These are phyloP conservation scores for Dianthus caryophyllus DNA, from an alignment of 148 eudicot genomes.

Conservation along the genomic window DNA sequence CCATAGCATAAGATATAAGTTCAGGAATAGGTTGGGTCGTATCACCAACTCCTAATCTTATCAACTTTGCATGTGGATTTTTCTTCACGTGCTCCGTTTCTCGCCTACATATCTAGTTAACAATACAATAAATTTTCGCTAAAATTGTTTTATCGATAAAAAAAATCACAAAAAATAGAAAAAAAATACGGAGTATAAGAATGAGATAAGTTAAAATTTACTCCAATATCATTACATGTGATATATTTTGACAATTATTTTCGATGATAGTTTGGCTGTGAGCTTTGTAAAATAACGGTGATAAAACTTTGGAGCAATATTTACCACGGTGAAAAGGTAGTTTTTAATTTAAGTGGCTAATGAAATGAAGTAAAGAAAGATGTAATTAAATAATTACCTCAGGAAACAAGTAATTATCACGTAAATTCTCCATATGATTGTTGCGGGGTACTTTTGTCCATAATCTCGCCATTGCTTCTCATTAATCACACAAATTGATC, in stretches of 20 bases:
- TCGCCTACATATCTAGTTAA: constrained; percentile 32
- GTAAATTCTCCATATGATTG: constrained; percentile 60
- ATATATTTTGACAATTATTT: no score
- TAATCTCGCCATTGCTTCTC: constrained; percentile 14
- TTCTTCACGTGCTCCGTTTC: constrained; percentile 55
- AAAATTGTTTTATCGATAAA: no score
- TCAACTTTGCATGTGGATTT: constrained; percentile 69
- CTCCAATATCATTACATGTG: no score
- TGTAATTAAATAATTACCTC: constrained; percentile 29
- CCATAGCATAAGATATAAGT: constrained; percentile 57
- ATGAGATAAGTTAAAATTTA: no score
- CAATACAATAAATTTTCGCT: neutral
- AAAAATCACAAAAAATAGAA: no score
- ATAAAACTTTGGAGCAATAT: no score
- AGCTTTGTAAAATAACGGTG: no score
- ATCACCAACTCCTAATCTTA: constrained; percentile 83
- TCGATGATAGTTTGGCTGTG: no score
- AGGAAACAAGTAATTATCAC: constrained; percentile 63
- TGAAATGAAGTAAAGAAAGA: neutral
- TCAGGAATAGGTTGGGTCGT: constrained; percentile 79
- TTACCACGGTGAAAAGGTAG: neutral
- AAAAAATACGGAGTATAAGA: no score
- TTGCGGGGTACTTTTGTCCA: constrained; percentile 58
- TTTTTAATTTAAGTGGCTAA: no score
- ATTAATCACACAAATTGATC: neutral